phyloP scores from a whole-genome alignment of 495 filamentous ascomycete species.

The Poronia punctata region DNA sequence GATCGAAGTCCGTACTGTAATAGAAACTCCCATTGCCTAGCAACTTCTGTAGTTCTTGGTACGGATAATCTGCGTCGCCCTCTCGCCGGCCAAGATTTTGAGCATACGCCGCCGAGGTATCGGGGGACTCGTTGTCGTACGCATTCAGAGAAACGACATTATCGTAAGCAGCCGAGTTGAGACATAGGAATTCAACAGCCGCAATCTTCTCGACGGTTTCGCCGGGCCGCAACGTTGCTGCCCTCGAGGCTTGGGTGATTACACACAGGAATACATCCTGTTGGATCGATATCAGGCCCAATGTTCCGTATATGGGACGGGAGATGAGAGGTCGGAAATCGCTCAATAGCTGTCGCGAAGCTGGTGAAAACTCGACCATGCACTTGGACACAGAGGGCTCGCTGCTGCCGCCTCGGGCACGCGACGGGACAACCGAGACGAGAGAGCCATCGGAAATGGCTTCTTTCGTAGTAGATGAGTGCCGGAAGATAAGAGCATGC shows the following conservation, averaged over 20 bases:
- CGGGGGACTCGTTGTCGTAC: constrained; percentile 39
- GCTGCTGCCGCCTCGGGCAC: constrained; percentile 27
- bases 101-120: constrained; percentile 46
- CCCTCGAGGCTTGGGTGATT: constrained; percentile 68
- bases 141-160: constrained; percentile 54
- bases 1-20: constrained; percentile 93
- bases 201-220: constrained; percentile 85
- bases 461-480: constrained; percentile 54
- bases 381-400: constrained; percentile 51
- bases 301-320: constrained; percentile 76
- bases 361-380: constrained; percentile 75
- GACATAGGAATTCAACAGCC: constrained; percentile 85
- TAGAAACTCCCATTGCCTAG: constrained; percentile 95
- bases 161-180: constrained; percentile 80
- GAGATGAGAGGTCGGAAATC: constrained; percentile 67
- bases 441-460: constrained; percentile 46
- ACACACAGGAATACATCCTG: constrained; percentile 88
- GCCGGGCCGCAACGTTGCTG: constrained; percentile 75
- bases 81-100: constrained; percentile 58
- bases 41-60: constrained; percentile 80
- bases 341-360: constrained; percentile 57
- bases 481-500: constrained; percentile 75
- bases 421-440: constrained; percentile 34
- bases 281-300: constrained; percentile 80
- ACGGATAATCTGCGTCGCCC: constrained; percentile 72